Evolutionary conservation across 225 moss, liverwort and hornwort species (phyloP).

Genomic region (Ulota crispa): DNA sequence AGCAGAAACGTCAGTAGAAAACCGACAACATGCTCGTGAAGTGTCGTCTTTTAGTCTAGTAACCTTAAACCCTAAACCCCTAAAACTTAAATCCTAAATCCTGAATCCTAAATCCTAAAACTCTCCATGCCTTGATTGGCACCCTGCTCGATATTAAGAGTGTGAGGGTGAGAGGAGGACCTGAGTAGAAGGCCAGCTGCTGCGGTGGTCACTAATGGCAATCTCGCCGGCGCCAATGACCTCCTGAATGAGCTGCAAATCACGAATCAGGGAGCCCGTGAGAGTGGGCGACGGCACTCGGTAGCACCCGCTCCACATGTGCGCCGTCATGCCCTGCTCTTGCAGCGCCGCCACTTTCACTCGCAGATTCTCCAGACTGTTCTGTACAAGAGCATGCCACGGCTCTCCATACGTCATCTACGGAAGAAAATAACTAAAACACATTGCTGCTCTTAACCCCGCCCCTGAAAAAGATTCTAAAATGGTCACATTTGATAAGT

Average conservation of each 20-base stretch:
- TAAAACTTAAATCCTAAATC: background rate
- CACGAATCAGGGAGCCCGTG: slow-evolving; percentile 82
- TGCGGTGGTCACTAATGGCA: slow-evolving; percentile 89
- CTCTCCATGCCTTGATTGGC: background rate
- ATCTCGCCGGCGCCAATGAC: slow-evolving; percentile 91
- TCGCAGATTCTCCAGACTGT: slow-evolving; percentile 86
- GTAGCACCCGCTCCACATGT: slow-evolving; percentile 97
- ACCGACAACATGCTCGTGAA: background rate
- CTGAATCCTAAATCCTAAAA: background rate
- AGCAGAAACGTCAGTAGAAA: background rate
- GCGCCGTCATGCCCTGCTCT: slow-evolving; percentile 72
- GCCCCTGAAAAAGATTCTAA: background rate
- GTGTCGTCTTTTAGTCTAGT: too few relatives aligned
- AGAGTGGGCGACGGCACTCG: slow-evolving; percentile 87
- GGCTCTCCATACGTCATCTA: background rate
- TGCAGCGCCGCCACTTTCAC: slow-evolving; percentile 69
- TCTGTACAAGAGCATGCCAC: slow-evolving; percentile 16
- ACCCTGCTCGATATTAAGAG: background rate
- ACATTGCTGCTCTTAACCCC: background rate
- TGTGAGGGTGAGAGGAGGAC: slow-evolving; percentile 34
- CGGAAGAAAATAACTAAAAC: background rate
- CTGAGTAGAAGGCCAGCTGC: slow-evolving; percentile 82
- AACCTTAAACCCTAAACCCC: background rate
- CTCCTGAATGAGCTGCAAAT: slow-evolving; percentile 82
- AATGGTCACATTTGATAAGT: background rate